Evolutionary conservation across 2,329 filamentous ascomycete genomes (phyloP), one percentile per base, ranked within the genome.

Genomic region (Torrubiellomyces zombiae): DNA sequence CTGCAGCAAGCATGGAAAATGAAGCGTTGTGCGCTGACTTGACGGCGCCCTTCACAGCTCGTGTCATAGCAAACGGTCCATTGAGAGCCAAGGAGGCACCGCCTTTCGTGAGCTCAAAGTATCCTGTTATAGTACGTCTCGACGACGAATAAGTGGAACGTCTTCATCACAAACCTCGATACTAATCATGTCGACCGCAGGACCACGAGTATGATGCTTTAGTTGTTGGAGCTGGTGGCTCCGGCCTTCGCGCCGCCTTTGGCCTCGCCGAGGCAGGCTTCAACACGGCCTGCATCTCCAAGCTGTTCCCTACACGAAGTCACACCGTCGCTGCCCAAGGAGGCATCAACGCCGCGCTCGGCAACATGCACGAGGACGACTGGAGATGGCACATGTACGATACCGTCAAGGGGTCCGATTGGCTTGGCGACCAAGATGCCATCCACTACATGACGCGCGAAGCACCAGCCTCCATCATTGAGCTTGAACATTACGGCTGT

Each of bases 371-470:
- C 66, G 72, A 86, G 63, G 85, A 94, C 47, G 83, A 94, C 60
- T 94, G 85, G 85, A 75, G 83, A 64, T 94, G 85, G 85, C 85
- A 94, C 60, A 94, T 94, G 85, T 94, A 94, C 64, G 85, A 94
- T 55, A 94, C 85, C 21, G 85, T 94, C 50, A 94, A 94, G 66
- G 85, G 85, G 38, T 92, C 81, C 38, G 85, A 94, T 63, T 94
- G 85, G 85, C 71, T 94, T 25, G 85, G 85, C 54, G 85, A 94
- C 55, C 85, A 94, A 58, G 85, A 94, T 51, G 85, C 85, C 37
- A 94, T 94, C 48, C 85, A 94, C 60, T 94, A 94, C 63, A 94
- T 94, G 85, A 94, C 85, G 44, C 71, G 83, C 46, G 85, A 94
- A 60, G 85, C 85, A 33, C 83, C 85, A 17, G 74, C 76, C 32